These are phyloP conservation scores for Litsea cubeba DNA, from an alignment of 164 flowering plant species.

Conservation along the genomic window DNA sequence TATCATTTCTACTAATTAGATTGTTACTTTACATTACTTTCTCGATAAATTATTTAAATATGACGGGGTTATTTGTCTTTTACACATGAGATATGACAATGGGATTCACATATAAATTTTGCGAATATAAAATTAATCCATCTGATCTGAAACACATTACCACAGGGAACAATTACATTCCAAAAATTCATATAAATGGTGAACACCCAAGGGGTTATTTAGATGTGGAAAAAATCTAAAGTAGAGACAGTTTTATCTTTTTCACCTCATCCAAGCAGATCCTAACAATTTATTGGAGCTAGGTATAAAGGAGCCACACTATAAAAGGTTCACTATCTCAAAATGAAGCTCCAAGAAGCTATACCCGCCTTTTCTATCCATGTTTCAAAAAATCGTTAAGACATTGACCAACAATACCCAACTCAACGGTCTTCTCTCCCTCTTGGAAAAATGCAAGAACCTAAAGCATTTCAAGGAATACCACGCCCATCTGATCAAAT, in stretches of 20 bases:
- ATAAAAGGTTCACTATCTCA: neutral
- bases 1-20: no score
- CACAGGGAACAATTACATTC: neutral
- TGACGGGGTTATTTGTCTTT: no score
- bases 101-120: no score
- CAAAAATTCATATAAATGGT: neutral
- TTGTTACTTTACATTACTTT: no score
- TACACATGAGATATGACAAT: no score
- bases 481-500: conserved; percentile 48
- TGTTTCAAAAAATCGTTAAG: conserved; percentile 29
- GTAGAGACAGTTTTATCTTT: no score
- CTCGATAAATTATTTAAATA: no score
- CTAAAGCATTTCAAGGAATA: conserved; percentile 52
- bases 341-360: neutral
- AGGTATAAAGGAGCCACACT: neutral
- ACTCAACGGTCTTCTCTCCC: conserved; percentile 7
- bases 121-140: no score
- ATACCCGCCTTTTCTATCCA: conserved; percentile 11
- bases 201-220: neutral
- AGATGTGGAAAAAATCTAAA: neutral
- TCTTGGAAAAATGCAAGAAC: conserved; percentile 36
- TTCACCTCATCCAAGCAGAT: no score
- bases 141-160: no score
- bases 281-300: neutral
- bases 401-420: conserved; percentile 4